Conservation (phyloP, 306 rosid species). For the Psophocarpus tetragonolobus region DNA sequence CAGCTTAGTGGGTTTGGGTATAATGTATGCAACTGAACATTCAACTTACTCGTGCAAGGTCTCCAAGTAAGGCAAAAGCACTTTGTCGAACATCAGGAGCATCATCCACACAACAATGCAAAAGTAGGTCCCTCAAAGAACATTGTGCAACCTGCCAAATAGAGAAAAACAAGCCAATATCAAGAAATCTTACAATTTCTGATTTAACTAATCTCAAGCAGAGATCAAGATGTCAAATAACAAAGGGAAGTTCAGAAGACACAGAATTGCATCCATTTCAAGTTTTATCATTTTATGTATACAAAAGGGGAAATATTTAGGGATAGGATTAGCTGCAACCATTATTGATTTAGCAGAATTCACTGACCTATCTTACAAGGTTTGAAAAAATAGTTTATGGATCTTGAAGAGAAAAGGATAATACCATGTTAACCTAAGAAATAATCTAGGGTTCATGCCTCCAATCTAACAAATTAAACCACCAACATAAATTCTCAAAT, state of each 20-base stretch:
- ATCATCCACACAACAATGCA: conserved; percentile 86
- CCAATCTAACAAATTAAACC: neutral
- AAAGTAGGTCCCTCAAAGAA: conserved; percentile 81
- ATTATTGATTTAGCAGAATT: neutral
- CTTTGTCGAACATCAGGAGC: conserved; percentile 96
- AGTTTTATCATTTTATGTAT: conserved; percentile 7
- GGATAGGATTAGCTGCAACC: neutral
- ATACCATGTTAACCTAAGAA: too few relatives aligned
- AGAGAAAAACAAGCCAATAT: neutral
- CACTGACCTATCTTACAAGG: neutral
- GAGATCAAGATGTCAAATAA: conserved; percentile 20
- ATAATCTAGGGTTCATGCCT: too few relatives aligned
- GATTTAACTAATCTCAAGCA: conserved; percentile 5
- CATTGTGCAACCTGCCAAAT: conserved; percentile 76
- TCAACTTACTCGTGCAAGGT: conserved; percentile 94
- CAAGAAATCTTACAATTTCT: conserved; percentile 26
- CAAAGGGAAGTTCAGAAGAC: conserved; percentile 22
- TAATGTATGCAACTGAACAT: neutral
- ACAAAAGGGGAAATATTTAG: neutral
- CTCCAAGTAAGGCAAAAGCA: conserved; percentile 96
- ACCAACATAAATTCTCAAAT: neutral
- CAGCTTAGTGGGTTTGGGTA: neutral
- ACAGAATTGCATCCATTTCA: conserved; percentile 12
- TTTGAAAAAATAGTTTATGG: neutral
- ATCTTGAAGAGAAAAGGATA: neutral